Conservation (phyloP, 495 filamentous ascomycete genomes). For the Xylaria flabelliformis region DNA sequence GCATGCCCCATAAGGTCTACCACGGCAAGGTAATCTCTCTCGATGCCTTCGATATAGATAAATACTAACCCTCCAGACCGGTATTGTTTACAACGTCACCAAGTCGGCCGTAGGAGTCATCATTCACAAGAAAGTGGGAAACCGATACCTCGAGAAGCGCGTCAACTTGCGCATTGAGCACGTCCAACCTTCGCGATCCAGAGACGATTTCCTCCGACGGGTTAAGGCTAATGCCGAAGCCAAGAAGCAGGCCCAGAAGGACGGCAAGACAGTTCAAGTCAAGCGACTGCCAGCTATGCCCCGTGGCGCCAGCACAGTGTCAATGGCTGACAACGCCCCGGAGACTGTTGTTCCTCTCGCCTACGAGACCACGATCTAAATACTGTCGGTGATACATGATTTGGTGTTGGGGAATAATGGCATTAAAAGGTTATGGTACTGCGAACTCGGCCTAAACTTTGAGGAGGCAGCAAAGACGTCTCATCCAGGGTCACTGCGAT, state of each 20-base stretch:
- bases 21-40: constrained; percentile 72
- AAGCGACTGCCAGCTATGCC: constrained; percentile 88
- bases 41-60: background rate
- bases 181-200: constrained; percentile 88
- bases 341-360: constrained; percentile 90
- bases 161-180: constrained; percentile 99
- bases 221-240: constrained; percentile 94
- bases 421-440: constrained; percentile 36
- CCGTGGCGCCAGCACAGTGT: constrained; percentile 77
- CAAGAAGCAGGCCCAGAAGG: constrained; percentile 88
- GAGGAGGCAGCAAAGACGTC: no score
- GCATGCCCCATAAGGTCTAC: constrained; percentile 97
- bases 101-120: constrained; percentile 96
- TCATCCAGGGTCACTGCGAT: no score
- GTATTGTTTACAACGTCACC: constrained; percentile 97
- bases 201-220: constrained; percentile 92
- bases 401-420: constrained; percentile 35
- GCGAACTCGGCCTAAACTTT: no score
- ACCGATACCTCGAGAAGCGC: constrained; percentile 99
- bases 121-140: constrained; percentile 97
- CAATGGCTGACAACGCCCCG: constrained; percentile 74
- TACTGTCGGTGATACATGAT: constrained; percentile 25
- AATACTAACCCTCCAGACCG: constrained; percentile 63
- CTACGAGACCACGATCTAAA: constrained; percentile 98
- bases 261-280: constrained; percentile 82